Percentiles rank a stretch among this genome's conserved stretches.
These are phyloP conservation scores for Penicillium tannophilum DNA, from an alignment of 495 filamentous ascomycete genomes.

Conservation along the genomic window DNA sequence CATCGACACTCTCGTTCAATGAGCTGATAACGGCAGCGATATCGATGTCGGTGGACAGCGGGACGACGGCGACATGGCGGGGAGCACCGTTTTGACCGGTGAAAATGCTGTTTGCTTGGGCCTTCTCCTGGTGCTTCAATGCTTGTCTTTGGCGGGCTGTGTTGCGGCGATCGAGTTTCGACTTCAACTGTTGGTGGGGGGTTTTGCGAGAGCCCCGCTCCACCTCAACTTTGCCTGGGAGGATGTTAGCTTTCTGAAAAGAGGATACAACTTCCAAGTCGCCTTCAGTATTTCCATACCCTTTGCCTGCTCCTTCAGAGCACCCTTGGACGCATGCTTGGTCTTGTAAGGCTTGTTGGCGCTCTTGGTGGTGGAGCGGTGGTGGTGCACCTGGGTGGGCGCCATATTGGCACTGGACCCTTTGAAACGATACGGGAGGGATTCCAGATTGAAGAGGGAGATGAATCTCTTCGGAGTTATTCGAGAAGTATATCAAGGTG, in stretches of 20 bases:
- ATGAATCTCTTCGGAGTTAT: constrained; percentile 6
- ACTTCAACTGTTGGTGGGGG: constrained; percentile 94
- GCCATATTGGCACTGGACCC: constrained; percentile 63
- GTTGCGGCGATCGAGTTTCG: constrained; percentile 91
- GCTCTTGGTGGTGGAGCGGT: constrained; percentile 86
- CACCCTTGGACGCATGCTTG: constrained; percentile 82
- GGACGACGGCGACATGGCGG: constrained; percentile 87
- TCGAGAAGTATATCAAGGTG: constrained; percentile 1
- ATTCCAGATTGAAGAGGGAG: constrained; percentile 43
- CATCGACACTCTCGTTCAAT: constrained; percentile 78
- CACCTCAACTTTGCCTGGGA: constrained; percentile 62
- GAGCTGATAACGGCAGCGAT: constrained; percentile 62
- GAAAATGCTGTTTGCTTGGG: constrained; percentile 76
- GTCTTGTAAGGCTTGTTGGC: constrained; percentile 89
- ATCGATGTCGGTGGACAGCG: constrained; percentile 73
- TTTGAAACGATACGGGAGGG: constrained; percentile 87
- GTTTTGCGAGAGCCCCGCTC: constrained; percentile 74
- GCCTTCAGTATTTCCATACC: constrained; percentile 49
- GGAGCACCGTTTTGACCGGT: constrained; percentile 82
- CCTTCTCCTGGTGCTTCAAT: constrained; percentile 77
- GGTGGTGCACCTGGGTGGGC: constrained; percentile 69
- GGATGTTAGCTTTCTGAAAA: constrained; percentile 9
- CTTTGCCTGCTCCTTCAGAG: constrained; percentile 76
- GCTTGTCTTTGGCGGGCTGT: constrained; percentile 85
- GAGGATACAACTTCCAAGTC: not conserved